Evolutionary conservation across 2,329 filamentous ascomycete genomes (phyloP), one percentile per base, ranked within the genome.

Genomic region (Neonectria magnoliae): DNA sequence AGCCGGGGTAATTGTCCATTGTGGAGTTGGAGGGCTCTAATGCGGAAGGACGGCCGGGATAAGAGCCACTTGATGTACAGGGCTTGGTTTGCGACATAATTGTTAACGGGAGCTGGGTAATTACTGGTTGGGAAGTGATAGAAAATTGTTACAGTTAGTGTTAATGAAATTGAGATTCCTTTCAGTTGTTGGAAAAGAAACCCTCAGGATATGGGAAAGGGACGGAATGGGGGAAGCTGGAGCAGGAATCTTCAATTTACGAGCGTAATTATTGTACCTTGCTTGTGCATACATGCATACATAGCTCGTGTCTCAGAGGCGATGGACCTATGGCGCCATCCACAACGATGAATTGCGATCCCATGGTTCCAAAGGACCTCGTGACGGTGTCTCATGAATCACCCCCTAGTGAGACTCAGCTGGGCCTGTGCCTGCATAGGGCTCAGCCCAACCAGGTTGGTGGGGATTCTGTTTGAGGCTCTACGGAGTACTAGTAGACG

Each of bases 61-160:
- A 41, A 41, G 38, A 53, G 47, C 22, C 38, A 57, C 29, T 18
- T 56, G 27, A 27, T 57, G 54, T 53, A 62, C 38, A 62, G 33
- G 53, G 31, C 29, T 31, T 27, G 60, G 5, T 42, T 42, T 38
- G 16, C 29, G 22, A 62, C 54, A 53, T 51, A 44, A 8, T 33
- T 41, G 25, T 31, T 47, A 11, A 42, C 13, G 48, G 29, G 41
- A 57, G 16, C 18, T 42, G 38, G 13, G n/a, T 53, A 57, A 22
- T 47, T 38, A 31, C 53, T 41, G 42, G 48, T 10, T 29, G 36
- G 33, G 33, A 7, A n/a, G 36, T 38, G 14, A 38, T n/a, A 11
- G 25, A 20, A 27, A 4, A 11, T n/a, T 6, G 20, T 25, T 45
- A 52, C 2, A 44, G 36, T 3, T 44, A 33, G 47, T 4, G 27